phyloP scores from a whole-genome alignment of 176 grass and related monocot genomes.

The Leersia perrieri region DNA sequence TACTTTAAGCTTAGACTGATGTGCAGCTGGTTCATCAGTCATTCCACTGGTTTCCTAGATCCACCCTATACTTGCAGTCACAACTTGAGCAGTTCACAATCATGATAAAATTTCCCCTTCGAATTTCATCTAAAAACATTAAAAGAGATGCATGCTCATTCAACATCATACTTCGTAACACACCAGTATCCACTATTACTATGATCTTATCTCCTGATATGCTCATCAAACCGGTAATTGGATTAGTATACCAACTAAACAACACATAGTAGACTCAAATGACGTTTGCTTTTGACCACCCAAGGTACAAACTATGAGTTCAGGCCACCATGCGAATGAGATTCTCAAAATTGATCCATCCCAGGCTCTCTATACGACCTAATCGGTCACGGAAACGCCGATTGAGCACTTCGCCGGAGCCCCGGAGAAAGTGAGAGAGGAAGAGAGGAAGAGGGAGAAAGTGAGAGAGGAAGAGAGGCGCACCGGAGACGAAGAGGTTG shows the following conservation, averaged over 20 bases:
- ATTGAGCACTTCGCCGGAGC: neutral
- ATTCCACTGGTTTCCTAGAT: neutral
- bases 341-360: neutral
- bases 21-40: neutral
- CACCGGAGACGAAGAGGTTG: constrained; percentile 87
- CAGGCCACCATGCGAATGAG: neutral
- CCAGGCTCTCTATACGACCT: neutral
- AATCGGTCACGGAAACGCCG: neutral
- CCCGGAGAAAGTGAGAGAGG: neutral
- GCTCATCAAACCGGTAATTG: neutral
- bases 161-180: neutral
- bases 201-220: neutral
- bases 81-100: neutral
- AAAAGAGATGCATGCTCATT: neutral
- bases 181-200: neutral
- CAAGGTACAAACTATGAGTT: neutral
- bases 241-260: neutral
- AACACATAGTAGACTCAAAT: neutral
- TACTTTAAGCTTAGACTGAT: neutral
- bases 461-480: neutral
- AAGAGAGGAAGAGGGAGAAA: neutral
- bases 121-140: neutral
- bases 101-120: neutral
- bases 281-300: neutral
- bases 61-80: neutral